These are phyloP conservation scores for Aureobasidium namibiae DNA, from an alignment of 2,329 filamentous ascomycete genomes.

Conservation along the genomic window DNA sequence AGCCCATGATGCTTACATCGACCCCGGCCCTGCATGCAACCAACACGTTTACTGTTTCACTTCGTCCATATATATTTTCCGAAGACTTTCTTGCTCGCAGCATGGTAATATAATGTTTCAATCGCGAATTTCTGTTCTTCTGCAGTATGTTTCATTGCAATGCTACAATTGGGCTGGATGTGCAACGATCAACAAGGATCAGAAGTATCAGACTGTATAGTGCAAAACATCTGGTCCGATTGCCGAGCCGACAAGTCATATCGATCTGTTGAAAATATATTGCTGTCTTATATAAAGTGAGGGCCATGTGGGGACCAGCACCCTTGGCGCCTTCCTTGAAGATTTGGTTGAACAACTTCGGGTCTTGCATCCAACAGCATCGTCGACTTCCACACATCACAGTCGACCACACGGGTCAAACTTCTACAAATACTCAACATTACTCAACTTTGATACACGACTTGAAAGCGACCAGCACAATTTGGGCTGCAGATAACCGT, in stretches of 20 bases:
- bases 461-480: background rate
- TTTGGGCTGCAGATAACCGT: background rate
- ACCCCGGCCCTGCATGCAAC: background rate
- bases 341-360: background rate
- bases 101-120: background rate
- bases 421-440: background rate
- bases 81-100: background rate
- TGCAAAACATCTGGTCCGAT: background rate
- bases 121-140: background rate
- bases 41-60: background rate
- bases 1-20: background rate
- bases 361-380: background rate
- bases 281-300: background rate
- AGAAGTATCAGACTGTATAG: background rate
- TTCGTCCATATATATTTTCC: slow-evolving; percentile 5
- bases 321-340: background rate
- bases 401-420: background rate
- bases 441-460: too few species aligned
- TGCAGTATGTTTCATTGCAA: background rate
- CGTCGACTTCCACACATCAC: background rate
- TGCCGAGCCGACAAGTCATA: background rate
- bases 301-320: background rate
- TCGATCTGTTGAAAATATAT: background rate
- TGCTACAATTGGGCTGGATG: too few species aligned
- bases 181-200: background rate